Percentiles rank a stretch among this genome's conserved stretches.
phyloP scores from a whole-genome alignment of 1,284 basidiomycete species.

The Papiliotrema fonsecae region DNA sequence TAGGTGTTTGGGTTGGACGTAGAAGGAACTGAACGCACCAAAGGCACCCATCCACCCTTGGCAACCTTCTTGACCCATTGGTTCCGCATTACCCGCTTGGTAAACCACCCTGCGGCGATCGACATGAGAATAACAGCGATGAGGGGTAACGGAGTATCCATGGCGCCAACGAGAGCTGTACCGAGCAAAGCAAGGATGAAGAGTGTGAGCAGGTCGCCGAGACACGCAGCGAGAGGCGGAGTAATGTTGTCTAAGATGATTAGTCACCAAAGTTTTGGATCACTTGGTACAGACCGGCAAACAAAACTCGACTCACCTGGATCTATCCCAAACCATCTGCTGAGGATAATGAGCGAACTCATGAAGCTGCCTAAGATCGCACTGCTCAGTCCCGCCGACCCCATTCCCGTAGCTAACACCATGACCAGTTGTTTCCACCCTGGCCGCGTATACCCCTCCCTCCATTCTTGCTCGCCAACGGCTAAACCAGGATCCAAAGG shows the following conservation, averaged over 20 bases:
- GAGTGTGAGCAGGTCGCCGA: slow-evolving; percentile 89
- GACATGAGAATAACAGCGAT: slow-evolving; percentile 57
- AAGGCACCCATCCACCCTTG: slow-evolving; percentile 78
- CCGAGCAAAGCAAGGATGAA: slow-evolving; percentile 64
- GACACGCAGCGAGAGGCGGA: slow-evolving; percentile 83
- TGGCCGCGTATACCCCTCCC: slow-evolving; percentile 47
- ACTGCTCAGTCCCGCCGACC: slow-evolving; percentile 74
- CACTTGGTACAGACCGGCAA: background rate
- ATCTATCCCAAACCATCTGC: slow-evolving; percentile 69
- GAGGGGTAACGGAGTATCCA: slow-evolving; percentile 63
- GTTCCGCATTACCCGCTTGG: slow-evolving; percentile 53
- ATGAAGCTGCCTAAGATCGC: slow-evolving; percentile 86
- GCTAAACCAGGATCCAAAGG: slow-evolving; percentile 23
- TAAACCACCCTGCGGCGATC: slow-evolving; percentile 52
- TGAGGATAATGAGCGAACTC: slow-evolving; percentile 76
- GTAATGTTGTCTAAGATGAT: slow-evolving; percentile 79
- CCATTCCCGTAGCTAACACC: slow-evolving; percentile 84
- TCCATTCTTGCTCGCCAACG: slow-evolving; percentile 33
- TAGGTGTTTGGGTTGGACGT: too few species aligned
- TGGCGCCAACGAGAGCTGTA: slow-evolving; percentile 59
- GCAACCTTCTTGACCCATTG: slow-evolving; percentile 55
- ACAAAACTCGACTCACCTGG: slow-evolving; percentile 59
- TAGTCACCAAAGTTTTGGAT: background rate
- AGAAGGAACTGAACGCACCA: too few species aligned
- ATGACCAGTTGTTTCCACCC: slow-evolving; percentile 59